These are phyloP conservation scores for Artemisia argyi DNA, from an alignment of 129 eudicot species.

Conservation along the genomic window DNA sequence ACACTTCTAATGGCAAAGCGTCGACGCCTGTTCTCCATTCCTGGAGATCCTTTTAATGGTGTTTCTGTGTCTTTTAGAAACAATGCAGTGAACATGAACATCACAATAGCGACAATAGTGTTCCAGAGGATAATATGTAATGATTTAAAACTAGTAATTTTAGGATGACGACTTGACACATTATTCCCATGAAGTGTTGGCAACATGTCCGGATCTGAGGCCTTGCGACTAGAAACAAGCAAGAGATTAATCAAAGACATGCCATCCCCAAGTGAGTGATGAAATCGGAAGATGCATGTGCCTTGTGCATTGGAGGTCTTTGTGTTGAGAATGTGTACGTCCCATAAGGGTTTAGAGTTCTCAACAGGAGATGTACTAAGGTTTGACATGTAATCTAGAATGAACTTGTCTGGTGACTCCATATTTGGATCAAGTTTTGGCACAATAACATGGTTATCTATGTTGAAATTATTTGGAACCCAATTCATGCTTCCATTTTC, in stretches of 20 bases:
- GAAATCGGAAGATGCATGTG: constrained; percentile 2
- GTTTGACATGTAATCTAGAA: constrained; percentile 31
- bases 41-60: constrained; percentile 24
- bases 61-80: constrained; percentile 33
- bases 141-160: constrained; percentile 7
- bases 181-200: constrained; percentile 1
- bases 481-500: constrained; percentile 18
- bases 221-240: constrained; percentile 19
- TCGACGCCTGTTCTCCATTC: constrained; percentile 18
- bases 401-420: constrained; percentile 24
- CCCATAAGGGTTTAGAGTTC: constrained; percentile 34
- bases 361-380: constrained; percentile 27
- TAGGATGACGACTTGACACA: constrained; percentile 3
- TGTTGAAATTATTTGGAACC: constrained; percentile 24
- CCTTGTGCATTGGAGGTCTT: constrained; percentile 24
- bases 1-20: constrained; percentile 21
- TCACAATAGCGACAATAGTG: constrained; percentile 14
- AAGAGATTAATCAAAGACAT: constrained; percentile 27
- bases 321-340: constrained; percentile 27
- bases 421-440: constrained; percentile 19
- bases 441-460: constrained; percentile 32
- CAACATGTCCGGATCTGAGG: constrained; percentile 22
- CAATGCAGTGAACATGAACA: constrained; percentile 22
- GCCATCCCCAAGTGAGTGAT: constrained; percentile 29
- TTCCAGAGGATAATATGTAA: constrained; percentile 9